Evolutionary conservation across 1,284 basidiomycete genomes (phyloP).

Genomic region (Anthracocystis panici-leucophaei): DNA sequence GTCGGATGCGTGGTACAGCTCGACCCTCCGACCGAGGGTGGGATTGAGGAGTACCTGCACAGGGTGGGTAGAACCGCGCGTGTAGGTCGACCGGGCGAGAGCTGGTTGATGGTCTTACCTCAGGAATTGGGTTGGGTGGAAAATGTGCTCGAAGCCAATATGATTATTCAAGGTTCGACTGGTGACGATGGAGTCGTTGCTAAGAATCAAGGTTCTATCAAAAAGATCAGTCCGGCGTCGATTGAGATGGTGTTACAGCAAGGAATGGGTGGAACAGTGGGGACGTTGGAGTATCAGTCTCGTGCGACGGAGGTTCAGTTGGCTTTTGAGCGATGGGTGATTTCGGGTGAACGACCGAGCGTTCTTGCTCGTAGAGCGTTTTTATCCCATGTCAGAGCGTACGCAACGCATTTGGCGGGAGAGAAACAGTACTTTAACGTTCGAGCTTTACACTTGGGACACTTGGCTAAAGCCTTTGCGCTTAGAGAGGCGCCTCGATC

Average conservation of each 20-base stretch:
- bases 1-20: slow-evolving; percentile 95
- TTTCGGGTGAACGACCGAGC: slow-evolving; percentile 81
- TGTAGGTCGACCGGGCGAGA: slow-evolving; percentile 86
- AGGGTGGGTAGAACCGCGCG: slow-evolving; percentile 96
- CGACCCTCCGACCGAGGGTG: slow-evolving; percentile 96
- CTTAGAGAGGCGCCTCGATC: slow-evolving; percentile 89
- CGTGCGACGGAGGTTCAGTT: slow-evolving; percentile 96
- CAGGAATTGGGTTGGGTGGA: slow-evolving; percentile 88
- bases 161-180: slow-evolving; percentile 28
- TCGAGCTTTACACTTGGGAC: slow-evolving; percentile 90
- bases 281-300: slow-evolving; percentile 79
- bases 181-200: slow-evolving; percentile 4
- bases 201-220: slow-evolving; percentile 21
- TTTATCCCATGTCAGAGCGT: slow-evolving; percentile 91
- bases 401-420: slow-evolving; percentile 93
- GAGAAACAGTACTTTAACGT: slow-evolving; percentile 98
- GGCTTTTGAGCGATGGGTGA: slow-evolving; percentile 93
- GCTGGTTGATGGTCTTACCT: slow-evolving; percentile 90
- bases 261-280: slow-evolving; percentile 80
- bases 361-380: slow-evolving; percentile 86
- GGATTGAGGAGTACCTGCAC: slow-evolving; percentile 96
- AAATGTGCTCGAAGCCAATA: slow-evolving; percentile 75
- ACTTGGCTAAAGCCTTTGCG: slow-evolving; percentile 95
- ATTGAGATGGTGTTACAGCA: slow-evolving; percentile 67
- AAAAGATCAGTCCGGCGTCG: slow-evolving; percentile 34